Evolutionary conservation across 164 flowering plant genomes (phyloP), one percentile per base, ranked within the genome.

Genomic region (Vitis rupestris): DNA sequence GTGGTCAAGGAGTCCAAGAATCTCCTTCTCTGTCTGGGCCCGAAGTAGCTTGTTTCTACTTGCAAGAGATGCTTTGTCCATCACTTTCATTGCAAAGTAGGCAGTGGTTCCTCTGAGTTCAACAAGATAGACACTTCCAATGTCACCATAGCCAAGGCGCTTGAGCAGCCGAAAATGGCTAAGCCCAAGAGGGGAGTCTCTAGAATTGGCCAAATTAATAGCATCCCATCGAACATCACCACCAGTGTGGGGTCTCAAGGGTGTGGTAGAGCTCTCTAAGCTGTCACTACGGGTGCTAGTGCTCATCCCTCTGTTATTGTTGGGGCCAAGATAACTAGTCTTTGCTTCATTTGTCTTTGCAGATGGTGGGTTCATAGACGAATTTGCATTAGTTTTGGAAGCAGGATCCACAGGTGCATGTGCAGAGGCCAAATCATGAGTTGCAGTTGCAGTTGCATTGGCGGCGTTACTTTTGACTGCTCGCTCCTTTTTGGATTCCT

Each of bases 181-280:
- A 8, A 91, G 81, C 9, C 88, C 85, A 14, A 91, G 69, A 8
- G 86, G 80, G 6, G 80, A 68, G 0, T 88, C 90, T 70, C 68
- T 84, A 1, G 80, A 60, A 59, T 64, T 68, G 29, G 73, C 78
- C 61, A 72, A 64, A 68, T 84, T 84, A 31, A 91, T 78, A 66
- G 94, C 94, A 47, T 91, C 97, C 97, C 97, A 91, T 19, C 92
- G 60, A 7, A 75, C 80, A 69, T 91, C 94, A 17, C 91, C 89
- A 4, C 92, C 94, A 12, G 92, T 91, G 71, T 91, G 94, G 29
- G 97, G 97, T 79, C 72, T 88, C 29, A 82, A 58, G 2, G 81
- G 87, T 30, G 78, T 81, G 17, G 54, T 30, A 9, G 79, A 60
- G 76, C 83, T 82, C 63, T 88, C 90, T 61, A 78, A 15, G 74